Percentiles rank a stretch among this genome's conserved stretches.
phyloP scores from a whole-genome alignment of 2,329 filamentous ascomycete species.

The Exophiala sp. region DNA sequence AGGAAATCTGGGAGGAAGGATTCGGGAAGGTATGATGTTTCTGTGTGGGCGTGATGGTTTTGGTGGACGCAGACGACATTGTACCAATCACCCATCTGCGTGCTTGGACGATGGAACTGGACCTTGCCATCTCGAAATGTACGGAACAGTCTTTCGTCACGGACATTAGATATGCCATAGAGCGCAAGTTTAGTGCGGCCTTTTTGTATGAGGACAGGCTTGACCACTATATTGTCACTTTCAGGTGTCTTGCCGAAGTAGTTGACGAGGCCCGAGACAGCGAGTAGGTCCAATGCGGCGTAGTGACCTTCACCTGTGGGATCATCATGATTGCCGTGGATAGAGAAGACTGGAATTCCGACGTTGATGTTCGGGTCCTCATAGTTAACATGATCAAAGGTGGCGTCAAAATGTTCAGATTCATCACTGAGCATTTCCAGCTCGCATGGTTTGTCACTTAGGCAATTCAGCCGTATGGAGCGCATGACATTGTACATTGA shows the following conservation, averaged over 20 bases:
- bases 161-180: conserved; percentile 92
- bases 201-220: conserved; percentile 89
- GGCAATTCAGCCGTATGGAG: conserved; percentile 85
- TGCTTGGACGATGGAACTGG: conserved; percentile 81
- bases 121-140: conserved; percentile 92
- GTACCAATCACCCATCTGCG: conserved; percentile 87
- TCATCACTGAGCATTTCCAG: conserved; percentile 93
- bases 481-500: conserved; percentile 98
- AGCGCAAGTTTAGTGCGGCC: conserved; percentile 87
- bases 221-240: conserved; percentile 88
- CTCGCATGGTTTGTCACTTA: conserved; percentile 92
- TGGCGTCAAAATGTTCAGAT: conserved; percentile 81
- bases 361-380: conserved; percentile 97
- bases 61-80: conserved; percentile 94
- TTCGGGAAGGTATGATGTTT: conserved; percentile 92
- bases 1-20: conserved; percentile 88
- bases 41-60: conserved; percentile 87
- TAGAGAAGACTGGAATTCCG: conserved; percentile 94
- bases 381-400: conserved; percentile 94
- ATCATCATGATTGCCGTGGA: conserved; percentile 97
- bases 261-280: conserved; percentile 87
- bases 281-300: conserved; percentile 84
- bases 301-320: conserved; percentile 93
- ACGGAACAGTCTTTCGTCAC: conserved; percentile 89
- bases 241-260: conserved; percentile 92